These are phyloP conservation scores for Eleusine indica DNA, from an alignment of 176 grass and related monocot species.

Conservation along the genomic window DNA sequence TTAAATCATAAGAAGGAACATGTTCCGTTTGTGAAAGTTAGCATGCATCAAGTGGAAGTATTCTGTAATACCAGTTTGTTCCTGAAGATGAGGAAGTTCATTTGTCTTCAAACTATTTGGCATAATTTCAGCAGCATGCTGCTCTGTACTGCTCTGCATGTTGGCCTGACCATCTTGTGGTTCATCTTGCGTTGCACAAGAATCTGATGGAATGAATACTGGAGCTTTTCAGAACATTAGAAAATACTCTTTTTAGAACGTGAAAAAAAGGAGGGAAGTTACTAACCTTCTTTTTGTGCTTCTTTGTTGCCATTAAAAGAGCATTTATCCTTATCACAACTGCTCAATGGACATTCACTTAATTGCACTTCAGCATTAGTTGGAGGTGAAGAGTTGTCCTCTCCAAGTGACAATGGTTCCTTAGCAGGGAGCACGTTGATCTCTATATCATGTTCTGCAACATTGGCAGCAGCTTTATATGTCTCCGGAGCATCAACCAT, in stretches of 20 bases:
- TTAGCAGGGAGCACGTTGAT: background rate
- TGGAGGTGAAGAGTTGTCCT: background rate
- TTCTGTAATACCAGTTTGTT: constrained; percentile 20
- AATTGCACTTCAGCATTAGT: background rate
- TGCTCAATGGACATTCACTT: background rate
- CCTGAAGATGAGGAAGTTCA: background rate
- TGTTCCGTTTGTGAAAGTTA: background rate
- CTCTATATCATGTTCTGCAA: constrained; percentile 5
- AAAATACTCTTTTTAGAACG: too few species aligned
- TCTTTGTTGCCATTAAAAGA: background rate
- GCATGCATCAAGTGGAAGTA: background rate
- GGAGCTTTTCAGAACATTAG: background rate
- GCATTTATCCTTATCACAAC: background rate
- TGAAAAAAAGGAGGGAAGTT: background rate
- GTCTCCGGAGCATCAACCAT: background rate
- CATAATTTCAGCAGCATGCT: constrained; percentile 13
- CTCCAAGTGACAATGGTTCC: background rate
- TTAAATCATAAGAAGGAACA: background rate
- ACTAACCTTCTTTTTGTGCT: constrained; percentile 34
- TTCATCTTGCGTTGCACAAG: background rate
- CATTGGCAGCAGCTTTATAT: background rate
- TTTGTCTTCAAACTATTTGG: background rate
- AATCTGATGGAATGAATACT: background rate
- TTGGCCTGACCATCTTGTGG: background rate
- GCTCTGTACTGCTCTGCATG: background rate